Base-by-base conservation (phyloP, 1,284 basidiomycete species). In the Ustilago trichophora region DNA sequence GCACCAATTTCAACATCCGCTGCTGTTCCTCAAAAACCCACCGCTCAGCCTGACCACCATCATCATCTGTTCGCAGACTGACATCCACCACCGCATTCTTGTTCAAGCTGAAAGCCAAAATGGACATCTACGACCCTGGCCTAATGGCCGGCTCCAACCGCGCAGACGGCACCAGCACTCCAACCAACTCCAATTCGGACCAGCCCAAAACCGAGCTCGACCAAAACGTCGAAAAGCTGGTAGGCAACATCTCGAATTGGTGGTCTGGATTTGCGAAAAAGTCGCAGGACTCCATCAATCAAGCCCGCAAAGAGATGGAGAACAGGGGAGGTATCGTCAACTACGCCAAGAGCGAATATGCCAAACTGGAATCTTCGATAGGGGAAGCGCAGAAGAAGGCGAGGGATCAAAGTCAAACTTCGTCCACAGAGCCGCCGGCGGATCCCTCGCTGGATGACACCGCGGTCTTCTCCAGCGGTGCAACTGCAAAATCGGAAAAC, bases 221-320 rank as follows among this genome's bases (percentile, higher is more conserved):
- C 36, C 59, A 72, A 24, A 72, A 75, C 16, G 76, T 80, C 10
- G 58, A 66, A 25, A 69, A 77, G 52, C 42, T 78, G 18, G 75
- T 77, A 0, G 69, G 73, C 11, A 71, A 73, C 32, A 60, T 80
- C 32, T 73, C 74, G 7, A 67, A 51, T 12, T 80, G 78, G 78
- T 80, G 76, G 76, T 58, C 47, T n/a, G 75, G 72, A 22, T 51
- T 80, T 15, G 72, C 63, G 42, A 71, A 76, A 26, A 76, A 76
- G 62, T 77, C 76, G 3, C 69, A 73, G 34, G 64, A 71, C 27
- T 58, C 63, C 2, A 47, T 78, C 11, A 37, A 47, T 6, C 54
- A 60, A 13, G 76, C 74, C 3, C 54, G 72, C 19, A 49, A 68
- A 21, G 63, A 74, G 46, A 66, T 78, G 37, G 65, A 78, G 25